Evolutionary conservation across 495 filamentous ascomycete genomes (phyloP).

Genomic region (Xylona heveae): DNA sequence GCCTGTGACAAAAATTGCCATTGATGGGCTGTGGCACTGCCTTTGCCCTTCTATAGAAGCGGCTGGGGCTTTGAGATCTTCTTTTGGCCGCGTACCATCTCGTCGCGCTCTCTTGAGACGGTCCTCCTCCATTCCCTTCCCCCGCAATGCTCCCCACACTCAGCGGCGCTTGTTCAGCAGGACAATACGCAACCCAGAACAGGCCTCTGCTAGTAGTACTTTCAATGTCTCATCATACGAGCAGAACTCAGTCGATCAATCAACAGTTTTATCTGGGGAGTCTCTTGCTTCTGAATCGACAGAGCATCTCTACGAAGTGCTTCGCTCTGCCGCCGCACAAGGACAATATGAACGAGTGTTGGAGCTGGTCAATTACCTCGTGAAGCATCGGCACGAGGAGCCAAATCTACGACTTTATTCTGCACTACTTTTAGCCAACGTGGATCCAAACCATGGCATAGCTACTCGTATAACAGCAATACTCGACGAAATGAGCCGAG

Average conservation of each 20-base stretch:
- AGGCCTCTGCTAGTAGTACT: not conserved
- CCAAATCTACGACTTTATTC: slow-evolving; percentile 51
- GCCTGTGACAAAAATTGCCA: slow-evolving; percentile 8
- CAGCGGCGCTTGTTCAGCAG: not conserved
- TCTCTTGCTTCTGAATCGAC: too few relatives aligned
- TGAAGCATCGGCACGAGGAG: slow-evolving; percentile 35
- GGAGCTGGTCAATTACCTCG: slow-evolving; percentile 29
- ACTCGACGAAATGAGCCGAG: slow-evolving; percentile 44
- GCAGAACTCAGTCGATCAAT: not conserved
- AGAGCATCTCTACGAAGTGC: not conserved
- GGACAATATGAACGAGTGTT: not conserved
- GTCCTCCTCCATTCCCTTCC: not conserved
- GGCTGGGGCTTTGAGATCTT: not conserved
- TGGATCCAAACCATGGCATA: slow-evolving; percentile 38
- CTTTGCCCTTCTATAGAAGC: slow-evolving; percentile 15
- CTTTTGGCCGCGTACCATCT: not conserved
- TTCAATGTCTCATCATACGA: not conserved
- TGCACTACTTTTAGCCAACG: slow-evolving; percentile 49
- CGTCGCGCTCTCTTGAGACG: not conserved
- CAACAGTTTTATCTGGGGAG: not conserved
- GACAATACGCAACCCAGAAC: not conserved
- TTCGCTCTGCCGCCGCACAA: not conserved
- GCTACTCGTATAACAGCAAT: slow-evolving; percentile 34
- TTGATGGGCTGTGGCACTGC: slow-evolving; percentile 17
- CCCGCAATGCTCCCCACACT: not conserved